Percentiles rank a stretch among this genome's conserved stretches.
phyloP scores from a whole-genome alignment of 1,284 basidiomycete genomes.

The Boletus smithii region DNA sequence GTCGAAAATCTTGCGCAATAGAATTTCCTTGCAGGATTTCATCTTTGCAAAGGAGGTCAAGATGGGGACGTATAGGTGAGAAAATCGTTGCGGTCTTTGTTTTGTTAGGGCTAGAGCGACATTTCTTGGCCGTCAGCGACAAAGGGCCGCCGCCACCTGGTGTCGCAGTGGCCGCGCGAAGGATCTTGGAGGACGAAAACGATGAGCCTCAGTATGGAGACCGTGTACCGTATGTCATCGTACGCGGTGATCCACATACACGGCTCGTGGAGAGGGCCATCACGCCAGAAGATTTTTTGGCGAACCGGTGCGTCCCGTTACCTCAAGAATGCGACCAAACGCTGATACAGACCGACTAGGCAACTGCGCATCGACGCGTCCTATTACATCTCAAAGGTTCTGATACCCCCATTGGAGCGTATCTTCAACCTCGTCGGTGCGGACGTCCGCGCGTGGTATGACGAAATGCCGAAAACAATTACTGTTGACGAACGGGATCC shows the following conservation, averaged over 20 bases:
- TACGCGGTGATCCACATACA: constrained; percentile 60
- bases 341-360: constrained; percentile 9
- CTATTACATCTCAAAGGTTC: constrained; percentile 89
- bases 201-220: constrained; percentile 91
- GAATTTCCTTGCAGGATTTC: constrained; percentile 84
- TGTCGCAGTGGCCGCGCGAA: constrained; percentile 79
- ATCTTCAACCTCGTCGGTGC: constrained; percentile 92
- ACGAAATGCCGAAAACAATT: constrained; percentile 75
- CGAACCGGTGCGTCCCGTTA: constrained; percentile 51
- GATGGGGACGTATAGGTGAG: constrained; percentile 86
- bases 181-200: constrained; percentile 72
- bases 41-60: constrained; percentile 93
- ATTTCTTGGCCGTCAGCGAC: constrained; percentile 48
- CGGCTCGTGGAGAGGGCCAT: constrained; percentile 82
- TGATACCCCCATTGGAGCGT: constrained; percentile 87
- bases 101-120: not conserved
- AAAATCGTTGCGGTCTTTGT: not conserved
- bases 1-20: constrained; percentile 80
- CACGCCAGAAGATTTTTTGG: constrained; percentile 75
- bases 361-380: constrained; percentile 28
- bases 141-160: constrained; percentile 87
- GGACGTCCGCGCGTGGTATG: constrained; percentile 86
- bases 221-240: constrained; percentile 88
- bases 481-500: constrained; percentile 27
- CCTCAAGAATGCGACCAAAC: not conserved